These are phyloP conservation scores for Glomus cerebriforme DNA, from an alignment of 192 early-diverging fungal species.

Conservation along the genomic window DNA sequence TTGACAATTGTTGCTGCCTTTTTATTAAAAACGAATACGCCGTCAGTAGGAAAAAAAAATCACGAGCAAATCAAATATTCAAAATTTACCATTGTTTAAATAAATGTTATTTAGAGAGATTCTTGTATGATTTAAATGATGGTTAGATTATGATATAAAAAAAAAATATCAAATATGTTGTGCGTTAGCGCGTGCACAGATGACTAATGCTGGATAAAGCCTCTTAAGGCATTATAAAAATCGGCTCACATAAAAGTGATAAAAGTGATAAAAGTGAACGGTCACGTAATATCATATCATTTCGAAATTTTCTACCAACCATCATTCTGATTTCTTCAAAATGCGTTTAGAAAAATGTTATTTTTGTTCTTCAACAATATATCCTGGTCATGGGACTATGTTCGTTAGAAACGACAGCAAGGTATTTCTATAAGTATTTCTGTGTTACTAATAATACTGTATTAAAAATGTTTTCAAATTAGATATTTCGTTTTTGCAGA, in stretches of 20 bases:
- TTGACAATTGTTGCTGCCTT: slow-evolving; percentile 45
- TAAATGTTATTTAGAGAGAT: too few relatives aligned
- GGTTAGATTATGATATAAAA: too few relatives aligned
- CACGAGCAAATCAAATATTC: background rate
- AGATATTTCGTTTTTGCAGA: slow-evolving; percentile 93
- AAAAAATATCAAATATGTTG: too few relatives aligned
- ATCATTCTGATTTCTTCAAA: too few relatives aligned
- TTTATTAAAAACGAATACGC: background rate
- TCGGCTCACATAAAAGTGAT: too few relatives aligned
- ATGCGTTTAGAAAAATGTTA: slow-evolving; percentile 99
- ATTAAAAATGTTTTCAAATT: slow-evolving; percentile 23
- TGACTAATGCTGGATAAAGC: too few relatives aligned
- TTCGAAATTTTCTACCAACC: background rate
- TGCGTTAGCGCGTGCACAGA: too few relatives aligned
- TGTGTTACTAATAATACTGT: background rate
- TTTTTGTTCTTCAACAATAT: slow-evolving; percentile 96
- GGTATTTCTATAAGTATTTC: slow-evolving; percentile 58
- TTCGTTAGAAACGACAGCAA: slow-evolving; percentile 99
- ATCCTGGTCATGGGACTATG: slow-evolving; percentile 98
- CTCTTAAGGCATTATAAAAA: too few relatives aligned
- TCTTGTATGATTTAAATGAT: too few relatives aligned
- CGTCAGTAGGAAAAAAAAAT: background rate
- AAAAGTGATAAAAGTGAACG: too few relatives aligned
- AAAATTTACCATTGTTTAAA: too few relatives aligned
- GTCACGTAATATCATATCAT: too few relatives aligned